Evolutionary conservation across 2,329 filamentous ascomycete species (phyloP).

Genomic region (Aaosphaeria arxii): DNA sequence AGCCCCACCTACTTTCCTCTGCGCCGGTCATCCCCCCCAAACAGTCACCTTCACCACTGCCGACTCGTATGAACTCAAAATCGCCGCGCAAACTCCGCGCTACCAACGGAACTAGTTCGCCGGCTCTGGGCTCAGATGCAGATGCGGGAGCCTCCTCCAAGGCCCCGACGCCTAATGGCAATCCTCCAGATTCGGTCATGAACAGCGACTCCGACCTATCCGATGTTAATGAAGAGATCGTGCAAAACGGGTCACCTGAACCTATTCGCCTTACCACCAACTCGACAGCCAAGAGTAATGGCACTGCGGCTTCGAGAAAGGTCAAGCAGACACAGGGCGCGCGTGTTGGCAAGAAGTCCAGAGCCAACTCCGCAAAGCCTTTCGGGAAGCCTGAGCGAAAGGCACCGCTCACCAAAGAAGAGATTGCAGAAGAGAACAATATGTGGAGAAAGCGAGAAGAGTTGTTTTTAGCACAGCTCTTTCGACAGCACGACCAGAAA

Average conservation of each 20-base stretch:
- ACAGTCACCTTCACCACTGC: constrained; percentile 20
- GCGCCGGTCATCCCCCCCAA: constrained; percentile 24
- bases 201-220: constrained; percentile 35
- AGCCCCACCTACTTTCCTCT: constrained; percentile 13
- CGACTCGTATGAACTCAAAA: constrained; percentile 25
- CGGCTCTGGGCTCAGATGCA: constrained; percentile 13
- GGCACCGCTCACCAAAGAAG: constrained; percentile 20
- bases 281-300: constrained; percentile 1
- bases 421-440: constrained; percentile 22
- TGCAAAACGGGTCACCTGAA: constrained; percentile 32
- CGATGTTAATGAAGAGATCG: constrained; percentile 38
- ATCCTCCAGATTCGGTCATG: constrained; percentile 24
- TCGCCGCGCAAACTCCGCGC: constrained; percentile 29
- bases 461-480: constrained; percentile 19
- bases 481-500: constrained; percentile 13
- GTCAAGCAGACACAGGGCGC: constrained; percentile 21
- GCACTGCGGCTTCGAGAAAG: constrained; percentile 19
- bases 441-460: constrained; percentile 21
- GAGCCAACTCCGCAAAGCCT: constrained; percentile 26
- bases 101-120: constrained; percentile 17
- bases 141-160: constrained; percentile 23
- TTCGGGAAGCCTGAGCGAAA: constrained; percentile 28
- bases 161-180: constrained; percentile 22
- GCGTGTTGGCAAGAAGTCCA: constrained; percentile 29
- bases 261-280: constrained; percentile 24